Conservation (phyloP, 2,329 filamentous ascomycete genomes). For the Talaromyces amestolkiae region DNA sequence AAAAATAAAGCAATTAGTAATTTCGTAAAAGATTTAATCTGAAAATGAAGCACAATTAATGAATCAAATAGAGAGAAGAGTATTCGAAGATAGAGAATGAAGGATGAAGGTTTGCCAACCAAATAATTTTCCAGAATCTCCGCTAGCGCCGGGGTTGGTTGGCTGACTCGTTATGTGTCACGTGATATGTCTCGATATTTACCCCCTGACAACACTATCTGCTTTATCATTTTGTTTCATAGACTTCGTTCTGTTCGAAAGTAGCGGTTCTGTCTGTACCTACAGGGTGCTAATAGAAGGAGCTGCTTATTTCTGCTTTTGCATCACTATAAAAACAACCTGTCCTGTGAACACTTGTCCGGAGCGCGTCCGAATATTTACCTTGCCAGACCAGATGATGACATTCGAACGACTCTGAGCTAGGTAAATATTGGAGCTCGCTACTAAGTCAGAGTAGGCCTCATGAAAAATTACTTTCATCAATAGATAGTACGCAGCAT, state of each 20-base stretch:
- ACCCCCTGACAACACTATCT: background rate
- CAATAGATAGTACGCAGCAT: too few relatives aligned
- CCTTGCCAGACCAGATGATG: too few relatives aligned
- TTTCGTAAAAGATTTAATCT: background rate
- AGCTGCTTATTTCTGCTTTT: background rate
- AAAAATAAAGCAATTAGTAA: background rate
- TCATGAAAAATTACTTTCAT: too few relatives aligned
- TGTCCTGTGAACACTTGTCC: background rate
- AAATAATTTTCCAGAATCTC: slow-evolving; percentile 4
- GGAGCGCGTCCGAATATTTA: background rate
- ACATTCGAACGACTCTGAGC: background rate
- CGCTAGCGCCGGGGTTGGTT: background rate
- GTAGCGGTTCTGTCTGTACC: too few relatives aligned
- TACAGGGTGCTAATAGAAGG: too few relatives aligned
- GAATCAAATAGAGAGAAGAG: background rate
- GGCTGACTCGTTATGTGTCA: background rate
- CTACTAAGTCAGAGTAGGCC: too few relatives aligned
- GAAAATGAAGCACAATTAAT: background rate
- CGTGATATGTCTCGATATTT: background rate
- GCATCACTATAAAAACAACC: background rate
- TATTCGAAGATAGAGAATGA: background rate
- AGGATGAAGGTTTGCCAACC: background rate
- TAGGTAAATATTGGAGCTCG: too few relatives aligned
- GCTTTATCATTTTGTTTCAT: background rate
- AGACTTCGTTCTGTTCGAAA: too few relatives aligned